phyloP scores from a whole-genome alignment of 129 eudicot genomes.

The Ambrosia artemisiifolia region DNA sequence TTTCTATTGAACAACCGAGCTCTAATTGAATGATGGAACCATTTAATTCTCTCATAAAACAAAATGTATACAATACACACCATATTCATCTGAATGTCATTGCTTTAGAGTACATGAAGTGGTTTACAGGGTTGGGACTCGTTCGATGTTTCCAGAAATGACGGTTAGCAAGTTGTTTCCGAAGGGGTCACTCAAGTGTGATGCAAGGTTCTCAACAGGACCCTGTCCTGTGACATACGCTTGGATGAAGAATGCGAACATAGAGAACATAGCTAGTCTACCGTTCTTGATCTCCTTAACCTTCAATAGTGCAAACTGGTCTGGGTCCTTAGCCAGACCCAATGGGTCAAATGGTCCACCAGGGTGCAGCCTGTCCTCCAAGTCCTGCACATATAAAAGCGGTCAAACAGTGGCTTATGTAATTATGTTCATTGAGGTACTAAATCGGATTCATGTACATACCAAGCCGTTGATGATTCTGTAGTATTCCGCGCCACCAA shows the following conservation, averaged over 20 bases:
- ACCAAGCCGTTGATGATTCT: slow-evolving; percentile 95
- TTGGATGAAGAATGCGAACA: slow-evolving; percentile 90
- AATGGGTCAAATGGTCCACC: slow-evolving; percentile 98
- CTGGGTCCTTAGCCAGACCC: slow-evolving; percentile 92
- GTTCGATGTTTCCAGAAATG: slow-evolving; percentile 59
- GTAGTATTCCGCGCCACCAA: slow-evolving; percentile 98
- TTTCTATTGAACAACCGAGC: too few relatives aligned
- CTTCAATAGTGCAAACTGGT: slow-evolving; percentile 87
- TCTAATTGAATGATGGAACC: too few relatives aligned
- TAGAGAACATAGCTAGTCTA: slow-evolving; percentile 88
- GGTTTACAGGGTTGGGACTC: slow-evolving; percentile 68
- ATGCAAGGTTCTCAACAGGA: slow-evolving; percentile 80
- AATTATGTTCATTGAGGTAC: neutral
- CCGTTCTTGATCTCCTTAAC: slow-evolving; percentile 98
- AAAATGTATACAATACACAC: too few relatives aligned
- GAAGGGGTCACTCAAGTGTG: slow-evolving; percentile 89
- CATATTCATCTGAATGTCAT: neutral
- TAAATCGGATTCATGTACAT: neutral
- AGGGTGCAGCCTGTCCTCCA: slow-evolving; percentile 93
- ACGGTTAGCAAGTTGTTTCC: slow-evolving; percentile 95
- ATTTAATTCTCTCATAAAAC: too few relatives aligned
- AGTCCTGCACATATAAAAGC: slow-evolving; percentile 41
- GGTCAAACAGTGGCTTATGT: neutral
- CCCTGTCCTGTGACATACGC: slow-evolving; percentile 91
- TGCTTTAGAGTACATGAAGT: slow-evolving; percentile 3